Evolutionary conservation across 2,329 filamentous ascomycete genomes (phyloP).

Genomic region (Penicillium hesseltinei): DNA sequence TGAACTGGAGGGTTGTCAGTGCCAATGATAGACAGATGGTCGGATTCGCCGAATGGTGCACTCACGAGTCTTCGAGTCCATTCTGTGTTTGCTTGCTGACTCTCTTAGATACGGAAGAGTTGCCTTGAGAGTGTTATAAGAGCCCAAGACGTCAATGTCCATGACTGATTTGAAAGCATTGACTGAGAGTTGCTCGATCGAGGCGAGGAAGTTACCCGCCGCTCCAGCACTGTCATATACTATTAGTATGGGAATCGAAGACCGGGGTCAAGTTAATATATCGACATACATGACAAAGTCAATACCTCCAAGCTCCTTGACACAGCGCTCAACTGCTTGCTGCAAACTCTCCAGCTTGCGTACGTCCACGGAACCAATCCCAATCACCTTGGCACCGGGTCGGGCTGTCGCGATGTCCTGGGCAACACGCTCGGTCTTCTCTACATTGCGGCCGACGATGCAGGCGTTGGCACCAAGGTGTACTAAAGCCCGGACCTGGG

Average conservation of each 20-base stretch:
- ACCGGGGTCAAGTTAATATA: background rate
- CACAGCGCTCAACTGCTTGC: slow-evolving; percentile 74
- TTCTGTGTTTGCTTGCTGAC: slow-evolving; percentile 64
- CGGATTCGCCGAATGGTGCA: background rate
- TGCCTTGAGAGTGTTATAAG: slow-evolving; percentile 92
- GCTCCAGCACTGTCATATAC: slow-evolving; percentile 69
- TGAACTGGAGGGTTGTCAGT: slow-evolving; percentile 23
- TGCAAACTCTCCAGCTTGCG: slow-evolving; percentile 68
- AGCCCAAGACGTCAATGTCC: slow-evolving; percentile 92
- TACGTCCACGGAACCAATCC: slow-evolving; percentile 73
- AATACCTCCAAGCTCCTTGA: slow-evolving; percentile 77
- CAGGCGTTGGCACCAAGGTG: slow-evolving; percentile 89
- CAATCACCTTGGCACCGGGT: slow-evolving; percentile 77
- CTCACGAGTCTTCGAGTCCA: slow-evolving; percentile 56
- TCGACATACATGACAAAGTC: slow-evolving; percentile 80
- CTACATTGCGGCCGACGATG: slow-evolving; percentile 84
- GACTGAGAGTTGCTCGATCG: slow-evolving; percentile 73
- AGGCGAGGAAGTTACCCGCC: slow-evolving; percentile 91
- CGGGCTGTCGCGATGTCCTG: slow-evolving; percentile 78
- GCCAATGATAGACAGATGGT: background rate
- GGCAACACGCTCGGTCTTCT: slow-evolving; percentile 81
- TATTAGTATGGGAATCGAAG: slow-evolving; percentile 13
- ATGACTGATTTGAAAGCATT: slow-evolving; percentile 96
- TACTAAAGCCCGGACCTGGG: slow-evolving; percentile 87
- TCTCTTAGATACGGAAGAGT: slow-evolving; percentile 76